Evolutionary conservation across 345 rosid species (phyloP), one percentile per base, ranked within the genome.

Genomic region (Excoecaria cochinchinensis): DNA sequence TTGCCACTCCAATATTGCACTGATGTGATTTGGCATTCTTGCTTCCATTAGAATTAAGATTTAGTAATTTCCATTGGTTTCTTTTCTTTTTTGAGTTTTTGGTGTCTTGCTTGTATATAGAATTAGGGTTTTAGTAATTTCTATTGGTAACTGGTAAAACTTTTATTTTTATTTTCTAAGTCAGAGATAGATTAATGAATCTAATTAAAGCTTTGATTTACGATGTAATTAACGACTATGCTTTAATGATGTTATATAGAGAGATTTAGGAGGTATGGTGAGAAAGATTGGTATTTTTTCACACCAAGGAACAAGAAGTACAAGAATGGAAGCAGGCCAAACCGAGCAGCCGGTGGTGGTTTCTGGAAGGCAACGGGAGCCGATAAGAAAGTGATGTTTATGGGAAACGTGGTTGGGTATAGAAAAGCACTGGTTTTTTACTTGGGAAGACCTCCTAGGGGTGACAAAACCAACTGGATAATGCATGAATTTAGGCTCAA

Each of bases 341-440:
- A 75, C 11, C 47, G 82, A 42, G 63, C 71, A 13, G 76, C 79
- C 4, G 69, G 46, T 17, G 63, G 17, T 6, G 82, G 82, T 17
- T 79, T 17, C 64, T 79, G 82, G 82, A 79, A 74, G 51, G 82
- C 82, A 7, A 71, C 76, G 1, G 82, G 76, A 36, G 72, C 68
- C 4, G 79, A 79, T 2, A 64, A 22, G 39, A 0, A 0, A 0
- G 60, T 74, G 3, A 14, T 1, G 4, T 1, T 11, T 9, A 17
- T 21, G 0, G 48, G 36, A 22, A 21, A 1, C 17, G 39, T 22
- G 21, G 42, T 78, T 47, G 82, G 78, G 40, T 36, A 0, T 0
- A 79, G 36, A 46, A 79, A 50, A 19, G 44, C 82, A 1, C 72
- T 79, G 6, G 82, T 75, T 22, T 79, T 42, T 19, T 70, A 70